Percentiles rank a stretch among this genome's conserved stretches.
These are phyloP conservation scores for Mediolabrus comicus DNA, from an alignment of 108 stramenopile genomes.

Conservation along the genomic window DNA sequence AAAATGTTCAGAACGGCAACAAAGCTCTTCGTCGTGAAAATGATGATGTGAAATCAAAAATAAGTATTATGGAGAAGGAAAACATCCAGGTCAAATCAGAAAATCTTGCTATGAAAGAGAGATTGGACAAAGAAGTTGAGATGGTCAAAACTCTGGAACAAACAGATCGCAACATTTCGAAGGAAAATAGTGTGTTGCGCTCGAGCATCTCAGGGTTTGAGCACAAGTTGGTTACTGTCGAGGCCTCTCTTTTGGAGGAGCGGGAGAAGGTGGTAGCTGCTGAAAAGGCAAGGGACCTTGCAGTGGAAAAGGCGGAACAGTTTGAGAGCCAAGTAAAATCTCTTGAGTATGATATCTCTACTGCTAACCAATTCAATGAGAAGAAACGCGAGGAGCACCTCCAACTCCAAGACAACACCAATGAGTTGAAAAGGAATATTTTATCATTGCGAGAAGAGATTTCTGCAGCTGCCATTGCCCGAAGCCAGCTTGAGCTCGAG, in stretches of 20 bases:
- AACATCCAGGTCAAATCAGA: neutral
- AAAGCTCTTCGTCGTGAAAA: slow-evolving; percentile 17
- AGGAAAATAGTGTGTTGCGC: slow-evolving; percentile 24
- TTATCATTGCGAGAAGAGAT: slow-evolving; percentile 28
- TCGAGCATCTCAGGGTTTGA: slow-evolving; percentile 19
- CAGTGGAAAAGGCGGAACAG: slow-evolving; percentile 13
- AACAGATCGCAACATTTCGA: neutral
- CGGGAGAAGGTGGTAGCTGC: neutral
- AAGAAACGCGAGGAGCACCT: slow-evolving; percentile 13
- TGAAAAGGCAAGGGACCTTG: slow-evolving; percentile 14
- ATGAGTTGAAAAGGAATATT: slow-evolving; percentile 23
- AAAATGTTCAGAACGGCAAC: slow-evolving; percentile 21
- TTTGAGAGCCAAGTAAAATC: slow-evolving; percentile 20
- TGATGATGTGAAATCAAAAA: slow-evolving; percentile 11
- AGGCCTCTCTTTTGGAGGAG: slow-evolving; percentile 5
- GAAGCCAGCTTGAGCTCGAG: slow-evolving; percentile 29
- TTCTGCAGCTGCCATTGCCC: slow-evolving; percentile 21
- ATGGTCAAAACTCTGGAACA: slow-evolving; percentile 7
- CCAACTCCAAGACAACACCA: slow-evolving; percentile 5
- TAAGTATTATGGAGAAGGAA: slow-evolving; percentile 6
- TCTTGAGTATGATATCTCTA: slow-evolving; percentile 4
- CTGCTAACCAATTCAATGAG: neutral
- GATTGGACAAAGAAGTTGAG: slow-evolving; percentile 4
- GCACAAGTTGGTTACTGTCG: slow-evolving; percentile 10
- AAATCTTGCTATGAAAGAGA: slow-evolving; percentile 21